These are phyloP conservation scores for Dicorynia guianensis DNA, from an alignment of 306 rosid genomes.

Conservation along the genomic window DNA sequence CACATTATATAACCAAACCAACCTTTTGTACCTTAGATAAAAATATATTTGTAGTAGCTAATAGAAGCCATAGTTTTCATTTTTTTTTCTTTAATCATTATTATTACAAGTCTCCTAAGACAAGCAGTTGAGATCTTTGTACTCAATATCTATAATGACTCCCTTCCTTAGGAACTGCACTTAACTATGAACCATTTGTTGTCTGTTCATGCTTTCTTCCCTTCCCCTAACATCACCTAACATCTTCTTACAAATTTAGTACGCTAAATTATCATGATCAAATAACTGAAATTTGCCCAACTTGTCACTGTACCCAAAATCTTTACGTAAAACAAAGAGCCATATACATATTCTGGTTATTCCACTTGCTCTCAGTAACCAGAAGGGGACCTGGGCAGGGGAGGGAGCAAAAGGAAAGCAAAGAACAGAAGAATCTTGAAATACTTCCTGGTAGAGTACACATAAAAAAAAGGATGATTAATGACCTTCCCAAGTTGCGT, in stretches of 20 bases:
- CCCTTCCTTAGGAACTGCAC: no score
- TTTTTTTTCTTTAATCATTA: neutral
- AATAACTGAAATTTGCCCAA: neutral
- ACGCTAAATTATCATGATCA: neutral
- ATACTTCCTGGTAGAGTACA: neutral
- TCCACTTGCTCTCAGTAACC: neutral
- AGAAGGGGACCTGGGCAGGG: neutral
- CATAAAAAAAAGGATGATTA: constrained; percentile 27
- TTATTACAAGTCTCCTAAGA: neutral
- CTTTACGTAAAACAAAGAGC: neutral
- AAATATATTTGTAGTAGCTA: neutral
- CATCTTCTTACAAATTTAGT: neutral
- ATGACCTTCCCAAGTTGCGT: constrained; percentile 79
- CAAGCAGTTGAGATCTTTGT: no score
- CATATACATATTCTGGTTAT: neutral
- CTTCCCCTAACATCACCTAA: neutral
- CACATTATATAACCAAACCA: no score
- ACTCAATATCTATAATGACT: no score
- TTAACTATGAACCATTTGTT: no score
- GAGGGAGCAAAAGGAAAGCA: neutral
- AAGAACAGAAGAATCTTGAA: neutral
- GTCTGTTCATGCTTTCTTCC: neutral
- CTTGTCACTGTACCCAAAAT: neutral
- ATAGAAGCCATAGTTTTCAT: neutral
- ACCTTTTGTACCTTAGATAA: no score